Evolutionary conservation across 805 yeast species (phyloP), one percentile per base, ranked within the genome.

Genomic region (Wickerhamomyces rabaulensis): DNA sequence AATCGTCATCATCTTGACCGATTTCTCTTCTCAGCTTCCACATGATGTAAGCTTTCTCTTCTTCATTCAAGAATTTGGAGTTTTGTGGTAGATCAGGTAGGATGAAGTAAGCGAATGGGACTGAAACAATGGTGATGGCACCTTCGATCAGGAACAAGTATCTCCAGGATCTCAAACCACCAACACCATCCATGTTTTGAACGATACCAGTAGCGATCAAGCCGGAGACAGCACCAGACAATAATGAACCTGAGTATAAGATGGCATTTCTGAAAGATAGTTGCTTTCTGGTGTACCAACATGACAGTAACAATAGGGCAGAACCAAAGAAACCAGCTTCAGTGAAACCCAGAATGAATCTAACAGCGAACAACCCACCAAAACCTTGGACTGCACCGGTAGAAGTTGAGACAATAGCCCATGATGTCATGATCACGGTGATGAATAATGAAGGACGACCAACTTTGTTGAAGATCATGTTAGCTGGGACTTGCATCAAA

Each of bases 91-190:
- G 66, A 50, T 75, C 79, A 19, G 83, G 83, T 45, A 78, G 63
- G 31, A 76, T 65, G 42, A 68, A 64, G 57, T 73, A 74, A 66
- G 39, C 76, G 71, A 41, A 69, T 53, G 40, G 66, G 64, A 45
- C 89, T 52, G 82, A 69, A 1, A 57, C 41, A 15, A 75, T 72
- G 10, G 84, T 79, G 46, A 75, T 68, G 3, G 69, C 67, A 39
- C 85, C 85, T 59, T 78, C 82, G 40, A 79, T 73, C 42, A 77
- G 64, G 52, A 79, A 79, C 39, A 78, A 68, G 74, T 78, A 79
- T 56, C 79, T 66, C 84, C 84, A 79, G 12, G 74, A 67, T 41
- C 70, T 62, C 25, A 71, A 53, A 15, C 78, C 76, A 19, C 63
- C 62, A 31, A 44, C 49, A 7, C 73, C 71, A 44, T 71, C 73